phyloP scores from a whole-genome alignment of 257 asterid species.

The Nicotiana benthamiana region DNA sequence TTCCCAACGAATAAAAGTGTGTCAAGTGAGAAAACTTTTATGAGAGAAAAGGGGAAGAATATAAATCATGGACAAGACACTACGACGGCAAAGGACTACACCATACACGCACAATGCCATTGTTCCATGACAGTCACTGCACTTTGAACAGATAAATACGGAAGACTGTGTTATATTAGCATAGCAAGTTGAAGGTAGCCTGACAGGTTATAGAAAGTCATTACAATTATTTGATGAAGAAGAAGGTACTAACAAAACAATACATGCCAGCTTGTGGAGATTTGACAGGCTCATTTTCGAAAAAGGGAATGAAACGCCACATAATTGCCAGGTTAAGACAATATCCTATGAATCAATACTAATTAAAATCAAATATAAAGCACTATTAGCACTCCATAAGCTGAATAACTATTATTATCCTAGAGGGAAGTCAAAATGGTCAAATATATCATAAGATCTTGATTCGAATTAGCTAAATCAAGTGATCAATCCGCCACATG shows the following conservation, averaged over 20 bases:
- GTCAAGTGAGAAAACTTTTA: not conserved
- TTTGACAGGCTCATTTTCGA: not conserved
- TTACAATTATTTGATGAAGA: not conserved
- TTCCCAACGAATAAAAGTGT: conserved; percentile 5
- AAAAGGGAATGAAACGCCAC: not conserved
- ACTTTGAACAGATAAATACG: not conserved
- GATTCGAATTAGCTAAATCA: not conserved
- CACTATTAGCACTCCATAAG: not conserved
- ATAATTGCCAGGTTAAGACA: not conserved
- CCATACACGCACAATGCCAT: not conserved
- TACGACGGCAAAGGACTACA: not conserved
- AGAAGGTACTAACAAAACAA: not conserved
- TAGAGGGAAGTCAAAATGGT: not conserved
- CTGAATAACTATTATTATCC: not conserved
- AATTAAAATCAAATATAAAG: not conserved
- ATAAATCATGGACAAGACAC: not conserved
- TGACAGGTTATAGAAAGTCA: not conserved
- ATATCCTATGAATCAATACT: not conserved
- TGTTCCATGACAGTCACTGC: not conserved
- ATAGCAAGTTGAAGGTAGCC: not conserved
- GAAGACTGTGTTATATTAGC: too few species aligned
- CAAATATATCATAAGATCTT: not conserved
- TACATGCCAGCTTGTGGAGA: not conserved
- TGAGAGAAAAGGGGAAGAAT: not conserved
- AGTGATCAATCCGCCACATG: not conserved